Conservation (phyloP, 2,329 filamentous ascomycete species). For the Amphichorda felina region DNA sequence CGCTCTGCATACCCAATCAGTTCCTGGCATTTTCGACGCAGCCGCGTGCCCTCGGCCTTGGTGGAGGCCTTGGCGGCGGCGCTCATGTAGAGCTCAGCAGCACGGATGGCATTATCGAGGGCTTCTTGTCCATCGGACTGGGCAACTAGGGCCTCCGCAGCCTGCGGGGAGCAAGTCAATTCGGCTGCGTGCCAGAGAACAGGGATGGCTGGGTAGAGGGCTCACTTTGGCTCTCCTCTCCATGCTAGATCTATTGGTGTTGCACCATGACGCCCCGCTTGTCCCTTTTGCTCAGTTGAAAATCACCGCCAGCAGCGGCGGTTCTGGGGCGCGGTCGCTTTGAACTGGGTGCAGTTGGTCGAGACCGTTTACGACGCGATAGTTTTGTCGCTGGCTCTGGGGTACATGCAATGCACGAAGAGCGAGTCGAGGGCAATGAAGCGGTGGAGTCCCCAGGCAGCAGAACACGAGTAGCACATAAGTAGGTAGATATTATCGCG, state of each 20-base stretch:
- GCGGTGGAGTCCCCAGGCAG: too few relatives aligned
- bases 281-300: too few relatives aligned
- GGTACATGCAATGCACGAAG: too few relatives aligned
- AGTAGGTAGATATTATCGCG: too few relatives aligned
- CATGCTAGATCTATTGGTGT: conserved; percentile 12
- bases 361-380: too few relatives aligned
- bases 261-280: neutral
- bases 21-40: conserved; percentile 57
- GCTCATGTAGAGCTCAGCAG: conserved; percentile 72
- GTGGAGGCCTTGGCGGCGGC: conserved; percentile 52
- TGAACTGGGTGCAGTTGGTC: too few relatives aligned
- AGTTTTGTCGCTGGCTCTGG: too few relatives aligned
- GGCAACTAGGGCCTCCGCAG: conserved; percentile 23
- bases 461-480: too few relatives aligned
- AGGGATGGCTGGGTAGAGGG: neutral
- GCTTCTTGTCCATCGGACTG: conserved; percentile 39
- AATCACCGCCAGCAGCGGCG: too few relatives aligned
- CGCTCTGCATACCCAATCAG: conserved; percentile 62
- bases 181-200: neutral
- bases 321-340: too few relatives aligned
- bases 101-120: conserved; percentile 62
- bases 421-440: too few relatives aligned
- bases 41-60: conserved; percentile 50
- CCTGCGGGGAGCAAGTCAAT: conserved; percentile 12
- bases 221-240: conserved; percentile 25